phyloP scores from a whole-genome alignment of 1,139 yeast species.

The Debaryomycetaceae sp. region DNA sequence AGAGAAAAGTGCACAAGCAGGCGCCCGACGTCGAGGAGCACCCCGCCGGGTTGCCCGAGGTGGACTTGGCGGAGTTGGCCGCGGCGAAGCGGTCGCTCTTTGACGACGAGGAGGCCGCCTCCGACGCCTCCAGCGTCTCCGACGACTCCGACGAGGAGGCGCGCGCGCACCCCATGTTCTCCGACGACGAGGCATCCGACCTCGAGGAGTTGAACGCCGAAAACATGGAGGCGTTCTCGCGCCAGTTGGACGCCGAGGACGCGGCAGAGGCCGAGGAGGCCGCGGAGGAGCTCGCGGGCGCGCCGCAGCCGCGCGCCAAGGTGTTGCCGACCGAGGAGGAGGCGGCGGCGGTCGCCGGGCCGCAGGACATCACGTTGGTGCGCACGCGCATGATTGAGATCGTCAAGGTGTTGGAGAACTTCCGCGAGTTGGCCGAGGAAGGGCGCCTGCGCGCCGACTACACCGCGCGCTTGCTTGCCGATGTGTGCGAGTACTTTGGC shows the following conservation, averaged over 20 bases:
- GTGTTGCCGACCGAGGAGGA: conserved; percentile 62
- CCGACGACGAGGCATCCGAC: conserved; percentile 74
- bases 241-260: conserved; percentile 66
- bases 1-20: conserved; percentile 15
- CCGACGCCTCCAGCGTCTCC: no score
- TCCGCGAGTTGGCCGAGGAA: conserved; percentile 77
- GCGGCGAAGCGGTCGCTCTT: conserved; percentile 71
- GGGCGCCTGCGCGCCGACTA: conserved; percentile 85
- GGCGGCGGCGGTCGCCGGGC: conserved; percentile 42
- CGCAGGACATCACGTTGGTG: conserved; percentile 73
- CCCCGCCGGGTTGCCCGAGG: conserved; percentile 54
- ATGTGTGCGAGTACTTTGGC: conserved; percentile 94
- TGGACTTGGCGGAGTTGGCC: conserved; percentile 59
- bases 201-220: conserved; percentile 77
- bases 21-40: conserved; percentile 35
- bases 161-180: conserved; percentile 72
- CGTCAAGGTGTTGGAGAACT: conserved; percentile 92
- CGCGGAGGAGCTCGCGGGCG: conserved; percentile 65
- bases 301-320: conserved; percentile 67
- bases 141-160: conserved; percentile 30
- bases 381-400: conserved; percentile 95
- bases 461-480: conserved; percentile 68
- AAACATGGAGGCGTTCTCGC: conserved; percentile 80
- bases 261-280: conserved; percentile 74
- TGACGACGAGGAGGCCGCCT: conserved; percentile 74